A percentile compares a stretch with the other conserved stretches of the same genome.
Evolutionary conservation across 108 stramenopile genomes (phyloP).

Genomic region (Stephanodiscus triporus): DNA sequence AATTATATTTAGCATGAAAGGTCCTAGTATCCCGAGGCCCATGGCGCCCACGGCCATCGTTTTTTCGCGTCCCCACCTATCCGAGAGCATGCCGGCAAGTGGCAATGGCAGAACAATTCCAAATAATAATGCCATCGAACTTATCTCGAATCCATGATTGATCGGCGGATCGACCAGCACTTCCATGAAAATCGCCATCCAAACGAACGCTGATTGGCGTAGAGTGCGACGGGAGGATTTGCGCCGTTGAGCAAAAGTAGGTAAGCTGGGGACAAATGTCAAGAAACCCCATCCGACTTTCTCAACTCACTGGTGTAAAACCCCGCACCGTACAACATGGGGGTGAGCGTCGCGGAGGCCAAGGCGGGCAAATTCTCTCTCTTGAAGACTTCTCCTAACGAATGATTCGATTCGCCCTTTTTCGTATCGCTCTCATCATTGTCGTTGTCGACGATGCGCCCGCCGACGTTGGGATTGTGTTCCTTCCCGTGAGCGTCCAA

Average conservation of each 20-base stretch:
- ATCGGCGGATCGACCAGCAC: conserved; percentile 61
- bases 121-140: conserved; percentile 54
- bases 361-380: conserved; percentile 60
- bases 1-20: conserved; percentile 53
- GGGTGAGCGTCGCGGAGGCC: conserved; percentile 53
- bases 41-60: conserved; percentile 57
- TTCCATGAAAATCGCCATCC: conserved; percentile 76
- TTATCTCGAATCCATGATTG: conserved; percentile 65
- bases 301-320: conserved; percentile 49
- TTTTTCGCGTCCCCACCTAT: conserved; percentile 49
- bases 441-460: conserved; percentile 24
- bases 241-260: neutral
- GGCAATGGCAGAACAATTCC: conserved; percentile 56
- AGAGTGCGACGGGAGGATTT: neutral
- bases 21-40: conserved; percentile 50
- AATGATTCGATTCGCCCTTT: conserved; percentile 29
- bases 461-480: conserved; percentile 46
- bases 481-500: conserved; percentile 55
- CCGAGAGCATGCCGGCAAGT: conserved; percentile 57
- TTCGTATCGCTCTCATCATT: conserved; percentile 7
- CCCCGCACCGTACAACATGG: conserved; percentile 68
- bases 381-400: conserved; percentile 54
- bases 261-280: neutral
- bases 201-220: conserved; percentile 48
- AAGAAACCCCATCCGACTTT: neutral